Evolutionary conservation across 2,329 filamentous ascomycete species (phyloP).

Genomic region (Ambrosiella cleistominuta): DNA sequence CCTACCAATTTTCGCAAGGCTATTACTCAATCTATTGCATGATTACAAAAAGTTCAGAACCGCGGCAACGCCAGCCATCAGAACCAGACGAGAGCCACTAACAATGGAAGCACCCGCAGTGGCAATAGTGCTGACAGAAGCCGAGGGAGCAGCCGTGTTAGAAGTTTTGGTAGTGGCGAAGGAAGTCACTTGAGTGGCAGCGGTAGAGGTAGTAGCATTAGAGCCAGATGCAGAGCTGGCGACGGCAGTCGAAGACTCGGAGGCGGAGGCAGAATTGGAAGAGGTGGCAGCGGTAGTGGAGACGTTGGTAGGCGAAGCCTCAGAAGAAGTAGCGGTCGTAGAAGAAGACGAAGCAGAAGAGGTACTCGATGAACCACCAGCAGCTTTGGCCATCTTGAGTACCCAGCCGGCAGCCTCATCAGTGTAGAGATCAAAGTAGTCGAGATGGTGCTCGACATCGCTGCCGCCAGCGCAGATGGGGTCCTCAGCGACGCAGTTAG

Average conservation of each 20-base stretch:
- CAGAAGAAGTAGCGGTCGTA: background rate
- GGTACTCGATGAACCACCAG: no score
- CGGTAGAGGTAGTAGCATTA: no score
- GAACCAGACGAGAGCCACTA: background rate
- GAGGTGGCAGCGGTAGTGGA: background rate
- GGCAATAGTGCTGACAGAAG: background rate
- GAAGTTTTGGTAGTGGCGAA: slow-evolving; percentile 2
- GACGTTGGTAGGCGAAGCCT: background rate
- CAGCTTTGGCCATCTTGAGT: background rate
- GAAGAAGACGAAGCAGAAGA: background rate
- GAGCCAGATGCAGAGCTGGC: background rate
- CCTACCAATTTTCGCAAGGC: no score
- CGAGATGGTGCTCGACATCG: slow-evolving; percentile 10
- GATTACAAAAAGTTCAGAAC: background rate
- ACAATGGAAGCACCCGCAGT: background rate
- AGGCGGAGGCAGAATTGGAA: background rate
- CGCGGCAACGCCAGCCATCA: background rate
- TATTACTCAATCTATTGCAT: background rate
- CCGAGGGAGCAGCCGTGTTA: background rate
- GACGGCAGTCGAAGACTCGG: background rate
- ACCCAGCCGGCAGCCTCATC: background rate
- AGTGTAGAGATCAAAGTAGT: slow-evolving; percentile 14
- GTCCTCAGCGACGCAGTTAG: slow-evolving; percentile 22
- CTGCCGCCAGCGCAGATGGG: slow-evolving; percentile 23
- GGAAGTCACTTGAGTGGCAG: no score